phyloP scores from a whole-genome alignment of 192 early-diverging fungal species.

The Linnemannia schmuckeri region DNA sequence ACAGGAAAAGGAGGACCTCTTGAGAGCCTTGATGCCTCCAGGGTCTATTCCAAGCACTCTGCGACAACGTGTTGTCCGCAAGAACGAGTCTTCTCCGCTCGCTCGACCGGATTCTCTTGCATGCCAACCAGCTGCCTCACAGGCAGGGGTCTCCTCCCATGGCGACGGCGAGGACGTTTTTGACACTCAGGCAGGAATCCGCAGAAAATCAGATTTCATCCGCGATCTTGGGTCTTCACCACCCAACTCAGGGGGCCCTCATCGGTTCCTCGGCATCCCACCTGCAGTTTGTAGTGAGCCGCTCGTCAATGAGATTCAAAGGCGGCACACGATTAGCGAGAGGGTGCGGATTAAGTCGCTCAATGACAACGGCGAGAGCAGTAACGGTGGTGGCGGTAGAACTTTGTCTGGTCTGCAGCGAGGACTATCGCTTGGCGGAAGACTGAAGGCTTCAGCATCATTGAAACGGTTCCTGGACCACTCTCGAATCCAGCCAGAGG shows the following conservation, averaged over 20 bases:
- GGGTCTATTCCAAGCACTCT: neutral
- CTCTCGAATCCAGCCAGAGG: conserved; percentile 3
- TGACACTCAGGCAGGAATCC: neutral
- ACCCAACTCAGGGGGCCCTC: neutral
- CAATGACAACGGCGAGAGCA: neutral
- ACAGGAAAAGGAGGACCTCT: neutral
- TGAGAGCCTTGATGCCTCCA: neutral
- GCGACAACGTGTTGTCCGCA: conserved; percentile 5
- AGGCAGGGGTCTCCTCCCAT: neutral
- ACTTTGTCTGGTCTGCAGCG: neutral
- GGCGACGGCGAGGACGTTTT: neutral
- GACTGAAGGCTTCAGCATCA: conserved; percentile 7
- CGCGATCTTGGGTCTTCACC: conserved; percentile 35
- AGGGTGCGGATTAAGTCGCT: neutral
- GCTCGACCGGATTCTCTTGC: neutral
- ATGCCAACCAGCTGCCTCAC: neutral
- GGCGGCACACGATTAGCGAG: neutral
- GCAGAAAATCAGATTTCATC: conserved; percentile 30
- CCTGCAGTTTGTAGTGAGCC: neutral
- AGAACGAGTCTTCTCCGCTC: neutral
- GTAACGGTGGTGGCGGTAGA: neutral
- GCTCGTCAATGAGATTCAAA: neutral
- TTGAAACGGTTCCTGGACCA: conserved; percentile 12
- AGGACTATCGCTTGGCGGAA: conserved; percentile 9
- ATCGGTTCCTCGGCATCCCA: neutral